phyloP scores from a whole-genome alignment of 306 rosid genomes.

The Vicia sativa region DNA sequence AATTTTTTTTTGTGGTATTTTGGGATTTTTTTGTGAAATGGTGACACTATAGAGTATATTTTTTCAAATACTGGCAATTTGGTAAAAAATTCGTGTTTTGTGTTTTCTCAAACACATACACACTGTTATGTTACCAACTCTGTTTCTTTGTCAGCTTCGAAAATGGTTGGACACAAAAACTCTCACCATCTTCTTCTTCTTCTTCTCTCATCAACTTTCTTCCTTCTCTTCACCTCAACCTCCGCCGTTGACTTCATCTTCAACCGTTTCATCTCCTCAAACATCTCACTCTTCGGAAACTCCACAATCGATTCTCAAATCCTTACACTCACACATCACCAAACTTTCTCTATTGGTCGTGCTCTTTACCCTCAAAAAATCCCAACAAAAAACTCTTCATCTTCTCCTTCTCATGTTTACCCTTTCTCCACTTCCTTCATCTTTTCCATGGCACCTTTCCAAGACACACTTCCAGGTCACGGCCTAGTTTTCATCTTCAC shows the following conservation, averaged over 20 bases:
- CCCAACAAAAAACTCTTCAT: slow-evolving; percentile 55
- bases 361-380: slow-evolving; percentile 58
- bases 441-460: slow-evolving; percentile 66
- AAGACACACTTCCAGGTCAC: slow-evolving; percentile 64
- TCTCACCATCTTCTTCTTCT: slow-evolving; percentile 19
- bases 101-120: too few species aligned
- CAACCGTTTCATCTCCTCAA: slow-evolving; percentile 74
- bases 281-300: slow-evolving; percentile 59
- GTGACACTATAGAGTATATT: too few species aligned
- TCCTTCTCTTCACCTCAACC: slow-evolving; percentile 33
- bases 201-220: slow-evolving; percentile 28
- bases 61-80: too few species aligned
- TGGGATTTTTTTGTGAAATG: too few species aligned
- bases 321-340: slow-evolving; percentile 64
- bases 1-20: too few species aligned
- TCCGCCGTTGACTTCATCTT: slow-evolving; percentile 63
- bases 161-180: slow-evolving; percentile 42
- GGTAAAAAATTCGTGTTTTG: too few species aligned
- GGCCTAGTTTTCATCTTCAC: slow-evolving; percentile 79
- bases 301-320: slow-evolving; percentile 59
- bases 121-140: background rate
- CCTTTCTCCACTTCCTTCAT: slow-evolving; percentile 89
- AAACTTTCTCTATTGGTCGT: slow-evolving; percentile 69
- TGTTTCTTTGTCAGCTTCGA: background rate
- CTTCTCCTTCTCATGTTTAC: slow-evolving; percentile 35